Evolutionary conservation across 2,329 filamentous ascomycete species (phyloP).

Genomic region (Colletotrichum spaethianum): DNA sequence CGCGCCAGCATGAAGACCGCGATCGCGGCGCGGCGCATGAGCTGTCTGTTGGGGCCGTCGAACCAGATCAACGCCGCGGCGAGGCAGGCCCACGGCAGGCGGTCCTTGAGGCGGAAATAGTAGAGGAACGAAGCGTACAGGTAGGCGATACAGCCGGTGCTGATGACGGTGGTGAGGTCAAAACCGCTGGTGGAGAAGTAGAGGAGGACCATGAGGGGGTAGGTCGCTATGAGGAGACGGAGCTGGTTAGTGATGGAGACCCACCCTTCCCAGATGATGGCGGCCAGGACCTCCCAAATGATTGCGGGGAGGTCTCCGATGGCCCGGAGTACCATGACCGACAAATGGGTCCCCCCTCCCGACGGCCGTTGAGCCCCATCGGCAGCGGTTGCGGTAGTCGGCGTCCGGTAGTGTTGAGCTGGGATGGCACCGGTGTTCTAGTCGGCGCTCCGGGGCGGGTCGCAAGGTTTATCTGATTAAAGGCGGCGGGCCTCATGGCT

Average conservation of each 20-base stretch:
- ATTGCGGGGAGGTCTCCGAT: constrained; percentile 31
- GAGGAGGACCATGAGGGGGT: constrained; percentile 36
- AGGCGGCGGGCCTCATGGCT: constrained; percentile 3
- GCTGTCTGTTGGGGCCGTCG: constrained; percentile 27
- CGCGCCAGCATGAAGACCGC: constrained; percentile 36
- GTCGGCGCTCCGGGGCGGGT: neutral
- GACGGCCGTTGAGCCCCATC: constrained; percentile 28
- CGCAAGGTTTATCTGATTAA: constrained; percentile 1
- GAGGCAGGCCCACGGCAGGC: constrained; percentile 31
- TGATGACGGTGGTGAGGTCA: constrained; percentile 16
- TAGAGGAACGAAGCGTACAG: constrained; percentile 31
- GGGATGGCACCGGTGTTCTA: neutral
- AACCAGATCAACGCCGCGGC: constrained; percentile 32
- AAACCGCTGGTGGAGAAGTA: constrained; percentile 25
- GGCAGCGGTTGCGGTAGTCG: neutral
- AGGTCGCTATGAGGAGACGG: constrained; percentile 35
- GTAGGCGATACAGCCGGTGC: constrained; percentile 25
- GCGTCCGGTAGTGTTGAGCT: neutral
- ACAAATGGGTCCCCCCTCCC: constrained; percentile 18
- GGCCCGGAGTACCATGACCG: constrained; percentile 35
- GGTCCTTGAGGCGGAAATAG: constrained; percentile 28
- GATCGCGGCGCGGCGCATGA: constrained; percentile 34
- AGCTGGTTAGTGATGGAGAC: constrained; percentile 37
- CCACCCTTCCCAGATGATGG: constrained; percentile 27
- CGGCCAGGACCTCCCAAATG: constrained; percentile 38